phyloP scores from a whole-genome alignment of 352 stramenopile species.

The Phytophthora syringae region DNA sequence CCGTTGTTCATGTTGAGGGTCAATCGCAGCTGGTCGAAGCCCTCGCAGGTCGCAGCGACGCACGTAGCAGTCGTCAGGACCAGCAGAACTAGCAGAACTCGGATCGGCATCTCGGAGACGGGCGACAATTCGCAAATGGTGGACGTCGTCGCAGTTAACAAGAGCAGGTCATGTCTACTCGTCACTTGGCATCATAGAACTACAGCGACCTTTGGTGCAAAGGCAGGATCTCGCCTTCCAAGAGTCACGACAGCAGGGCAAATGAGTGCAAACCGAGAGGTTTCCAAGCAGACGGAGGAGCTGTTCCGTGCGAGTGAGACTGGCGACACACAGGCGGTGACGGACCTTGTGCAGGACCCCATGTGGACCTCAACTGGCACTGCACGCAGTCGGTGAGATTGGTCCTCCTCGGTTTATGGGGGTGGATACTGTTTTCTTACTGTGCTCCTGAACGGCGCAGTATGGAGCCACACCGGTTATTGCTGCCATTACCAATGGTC shows the following conservation, averaged over 20 bases:
- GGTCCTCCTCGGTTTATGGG: background rate
- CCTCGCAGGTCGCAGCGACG: constrained; percentile 16
- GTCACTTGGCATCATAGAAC: background rate
- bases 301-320: constrained; percentile 66
- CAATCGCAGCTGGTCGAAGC: constrained; percentile 33
- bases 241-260: constrained; percentile 1
- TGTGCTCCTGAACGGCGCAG: too few species aligned
- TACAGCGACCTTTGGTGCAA: constrained; percentile 7
- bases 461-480: constrained; percentile 78
- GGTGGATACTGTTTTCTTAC: too few species aligned
- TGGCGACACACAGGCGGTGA: constrained; percentile 55
- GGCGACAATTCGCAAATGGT: constrained; percentile 25
- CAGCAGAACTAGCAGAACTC: constrained; percentile 12
- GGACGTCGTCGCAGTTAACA: background rate
- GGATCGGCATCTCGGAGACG: constrained; percentile 18
- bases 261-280: constrained; percentile 76
- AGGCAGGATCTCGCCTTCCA: background rate
- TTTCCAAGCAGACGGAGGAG: constrained; percentile 62
- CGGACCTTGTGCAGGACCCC: constrained; percentile 49
- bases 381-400: constrained; percentile 60
- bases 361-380: constrained; percentile 79
- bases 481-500: constrained; percentile 69
- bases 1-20: constrained; percentile 23
- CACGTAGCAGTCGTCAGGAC: background rate
- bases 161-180: background rate